Evolutionary conservation across 1,284 basidiomycete species (phyloP), one percentile per base, ranked within the genome.

Genomic region (Vanrija pseudolonga): DNA sequence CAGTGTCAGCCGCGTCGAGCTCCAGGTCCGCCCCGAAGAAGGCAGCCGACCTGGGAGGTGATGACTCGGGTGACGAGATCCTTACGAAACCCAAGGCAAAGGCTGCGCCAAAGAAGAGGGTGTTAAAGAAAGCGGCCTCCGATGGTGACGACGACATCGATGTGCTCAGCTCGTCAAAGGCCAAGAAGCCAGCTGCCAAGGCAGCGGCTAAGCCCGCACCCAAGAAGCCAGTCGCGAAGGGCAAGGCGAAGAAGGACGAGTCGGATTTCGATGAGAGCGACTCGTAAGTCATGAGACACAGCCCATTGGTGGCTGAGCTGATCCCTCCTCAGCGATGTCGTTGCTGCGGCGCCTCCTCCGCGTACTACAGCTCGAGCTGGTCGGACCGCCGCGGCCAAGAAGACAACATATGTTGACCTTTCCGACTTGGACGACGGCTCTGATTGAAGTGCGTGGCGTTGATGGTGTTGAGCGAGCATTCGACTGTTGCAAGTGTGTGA

Each of bases 21-120:
- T 22, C 54, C 45, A 72, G 69, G 53, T 54, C 69, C 4, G 57
- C 63, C 14, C 17, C 62, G 7, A 68, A 64, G 63, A 74, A 67
- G 59, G 53, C 57, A 45, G 17, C 60, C 54, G 43, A 45, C 58
- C 11, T 55, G 57, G n/a, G 47, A 38, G 32, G 57, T 56, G 43
- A 59, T 44, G 53, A 53, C 50, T 51, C 49, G 26, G 57, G 62
- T 36, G 55, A 50, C 40, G 56, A 60, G 36, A 37, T 56, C 6
- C 17, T 61, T 7, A 14, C 28, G 14, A 61, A 55, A 50, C 54
- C 60, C 18, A 55, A 57, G 45, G 14, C 47, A 12, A 56, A 56
- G 40, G 39, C 57, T 0, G 54, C 54, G 2, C 37, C 58, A 1
- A 56, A 51, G 51, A 53, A 53, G 43, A 9, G 32, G 32, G 32